These are phyloP conservation scores for Penicillium antarcticum DNA, from an alignment of 495 filamentous ascomycete genomes.

Conservation along the genomic window DNA sequence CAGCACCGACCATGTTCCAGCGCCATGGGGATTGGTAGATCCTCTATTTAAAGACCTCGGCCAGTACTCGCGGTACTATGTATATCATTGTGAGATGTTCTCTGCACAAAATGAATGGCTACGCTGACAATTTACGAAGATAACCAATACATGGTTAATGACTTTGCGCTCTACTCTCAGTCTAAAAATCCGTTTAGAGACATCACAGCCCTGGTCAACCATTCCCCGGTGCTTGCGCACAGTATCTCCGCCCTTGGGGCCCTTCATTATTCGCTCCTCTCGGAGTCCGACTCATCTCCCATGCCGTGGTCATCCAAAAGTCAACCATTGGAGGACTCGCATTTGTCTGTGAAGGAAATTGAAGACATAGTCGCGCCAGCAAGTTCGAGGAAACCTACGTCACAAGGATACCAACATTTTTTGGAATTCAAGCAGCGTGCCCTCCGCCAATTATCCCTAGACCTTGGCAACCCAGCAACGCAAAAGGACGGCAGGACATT, in stretches of 20 bases:
- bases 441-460: slow-evolving; percentile 36
- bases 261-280: slow-evolving; percentile 38
- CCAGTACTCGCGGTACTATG: slow-evolving; percentile 35
- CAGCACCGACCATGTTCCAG: slow-evolving; percentile 13
- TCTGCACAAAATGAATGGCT: background rate
- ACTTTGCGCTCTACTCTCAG: slow-evolving; percentile 39
- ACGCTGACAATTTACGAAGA: slow-evolving; percentile 20
- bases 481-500: slow-evolving; percentile 41
- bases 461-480: slow-evolving; percentile 32
- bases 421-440: slow-evolving; percentile 43
- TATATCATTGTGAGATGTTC: slow-evolving; percentile 37
- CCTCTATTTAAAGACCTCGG: slow-evolving; percentile 40
- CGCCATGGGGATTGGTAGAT: slow-evolving; percentile 39
- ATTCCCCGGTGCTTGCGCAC: slow-evolving; percentile 38
- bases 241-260: slow-evolving; percentile 41
- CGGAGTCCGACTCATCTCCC: slow-evolving; percentile 31
- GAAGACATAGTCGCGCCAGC: slow-evolving; percentile 28
- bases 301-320: slow-evolving; percentile 36
- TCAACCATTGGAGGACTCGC: slow-evolving; percentile 10
- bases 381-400: slow-evolving; percentile 24
- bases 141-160: slow-evolving; percentile 31
- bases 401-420: slow-evolving; percentile 40
- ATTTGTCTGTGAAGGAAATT: slow-evolving; percentile 24
- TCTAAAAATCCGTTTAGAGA: slow-evolving; percentile 42
- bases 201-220: slow-evolving; percentile 34